Conservation (phyloP, 1,284 basidiomycete genomes). For the Irpex rosettiformis region DNA sequence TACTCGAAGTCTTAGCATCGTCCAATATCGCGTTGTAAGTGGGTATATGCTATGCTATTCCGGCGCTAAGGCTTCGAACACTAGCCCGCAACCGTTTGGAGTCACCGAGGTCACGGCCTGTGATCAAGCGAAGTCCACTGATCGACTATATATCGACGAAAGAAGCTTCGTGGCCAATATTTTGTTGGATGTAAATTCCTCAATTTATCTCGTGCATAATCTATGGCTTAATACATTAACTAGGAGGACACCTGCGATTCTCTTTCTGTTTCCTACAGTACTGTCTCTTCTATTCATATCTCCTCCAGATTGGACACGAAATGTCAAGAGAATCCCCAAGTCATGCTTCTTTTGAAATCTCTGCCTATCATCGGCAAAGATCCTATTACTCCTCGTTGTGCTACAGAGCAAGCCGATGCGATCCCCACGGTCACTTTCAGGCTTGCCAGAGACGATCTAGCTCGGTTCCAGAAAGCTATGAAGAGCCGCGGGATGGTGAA, state of each 20-base stretch:
- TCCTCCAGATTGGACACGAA: slow-evolving; percentile 31
- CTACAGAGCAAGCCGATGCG: not conserved
- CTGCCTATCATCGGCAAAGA: slow-evolving; percentile 20
- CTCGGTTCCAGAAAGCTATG: slow-evolving; percentile 13
- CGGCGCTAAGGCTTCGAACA: slow-evolving; percentile 2
- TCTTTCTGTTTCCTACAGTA: slow-evolving; percentile 40
- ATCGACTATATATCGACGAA: slow-evolving; percentile 50
- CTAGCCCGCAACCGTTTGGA: slow-evolving; percentile 59
- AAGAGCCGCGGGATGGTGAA: slow-evolving; percentile 17
- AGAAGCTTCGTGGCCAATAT: slow-evolving; percentile 49
- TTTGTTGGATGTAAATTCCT: slow-evolving; percentile 34
- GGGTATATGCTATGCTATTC: slow-evolving; percentile 1
- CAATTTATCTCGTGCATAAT: not conserved
- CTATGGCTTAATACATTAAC: slow-evolving; percentile 10
- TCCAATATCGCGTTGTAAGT: slow-evolving; percentile 49
- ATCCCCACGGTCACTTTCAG: slow-evolving; percentile 7
- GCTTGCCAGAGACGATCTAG: slow-evolving; percentile 5
- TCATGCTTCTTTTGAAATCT: slow-evolving; percentile 9
- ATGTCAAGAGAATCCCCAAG: slow-evolving; percentile 21
- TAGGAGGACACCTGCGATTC: slow-evolving; percentile 42
- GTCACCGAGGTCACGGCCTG: slow-evolving; percentile 39
- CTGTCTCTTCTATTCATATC: slow-evolving; percentile 37
- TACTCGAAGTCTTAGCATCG: slow-evolving; percentile 45
- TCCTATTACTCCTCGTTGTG: slow-evolving; percentile 3
- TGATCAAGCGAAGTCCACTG: slow-evolving; percentile 34